Evolutionary conservation across 129 eudicot species (phyloP), one percentile per base, ranked within the genome.

Genomic region (Pseudognaphalium luteoalbum): DNA sequence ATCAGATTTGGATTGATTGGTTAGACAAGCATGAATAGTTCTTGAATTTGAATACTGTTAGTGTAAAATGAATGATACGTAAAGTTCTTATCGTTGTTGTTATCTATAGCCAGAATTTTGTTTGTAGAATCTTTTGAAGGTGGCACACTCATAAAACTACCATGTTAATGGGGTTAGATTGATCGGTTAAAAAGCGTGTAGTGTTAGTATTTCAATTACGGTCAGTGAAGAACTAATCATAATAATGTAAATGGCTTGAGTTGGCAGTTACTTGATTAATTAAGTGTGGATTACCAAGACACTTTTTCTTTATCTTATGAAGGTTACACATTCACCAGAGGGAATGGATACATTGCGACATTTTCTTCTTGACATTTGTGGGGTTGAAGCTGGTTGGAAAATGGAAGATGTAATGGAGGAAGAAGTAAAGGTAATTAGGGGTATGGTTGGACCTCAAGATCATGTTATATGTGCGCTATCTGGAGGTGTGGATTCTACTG

Each of bases 401-500:
- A 91, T 91, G 97, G 85, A 85, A 72, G 93, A 91, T 79, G 87
- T 91, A 20, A 68, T 91, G 44, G 83, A 86, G 10, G 85, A 91
- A 79, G 93, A 91, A 79, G 58, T 91, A 10, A 86, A 81, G 75
- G 84, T 81, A 20, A 86, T 91, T 4, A 78, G 84, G 32, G 73
- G 51, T 28, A 86, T 76, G 56, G 88, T 91, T 15, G 89, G 88
- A 9, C 76, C 86, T 73, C 93, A 88, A 19, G 93, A 91, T 30
- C 97, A 84, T 79, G 97, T 91, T 34, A 91, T 91, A 37, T 86
- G 97, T 86, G 97, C 91, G 5, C 72, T 88, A 62, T 91, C 91
- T 8, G 97, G 97, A 19, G 93, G 97, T 66, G 93, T 91, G 29
- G 97, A 91, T 87, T 91, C 93, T 42, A 88, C 97, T 0, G 93